Conservation (phyloP, 2,329 filamentous ascomycete genomes). For the Monilinia polystroma region DNA sequence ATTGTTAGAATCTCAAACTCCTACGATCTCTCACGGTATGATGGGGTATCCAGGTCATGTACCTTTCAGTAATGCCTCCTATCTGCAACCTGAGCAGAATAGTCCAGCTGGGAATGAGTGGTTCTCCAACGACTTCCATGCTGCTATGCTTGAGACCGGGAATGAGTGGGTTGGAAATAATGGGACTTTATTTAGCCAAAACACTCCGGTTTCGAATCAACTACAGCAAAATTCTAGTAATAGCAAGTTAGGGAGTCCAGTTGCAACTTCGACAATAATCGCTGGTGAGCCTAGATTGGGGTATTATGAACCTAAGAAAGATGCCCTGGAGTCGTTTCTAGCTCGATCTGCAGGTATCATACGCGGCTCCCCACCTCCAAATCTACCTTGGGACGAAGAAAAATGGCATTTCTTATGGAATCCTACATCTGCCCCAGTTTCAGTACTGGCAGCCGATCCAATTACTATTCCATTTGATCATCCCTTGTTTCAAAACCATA, state of each 20-base stretch:
- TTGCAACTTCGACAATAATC: not conserved
- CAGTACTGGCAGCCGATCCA: constrained; percentile 27
- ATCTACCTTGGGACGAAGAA: constrained; percentile 31
- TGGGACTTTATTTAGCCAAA: constrained; percentile 21
- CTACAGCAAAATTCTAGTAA: constrained; percentile 3
- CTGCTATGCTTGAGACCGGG: constrained; percentile 32
- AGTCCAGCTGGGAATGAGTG: constrained; percentile 25
- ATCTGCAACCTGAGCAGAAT: constrained; percentile 21
- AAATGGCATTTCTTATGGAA: constrained; percentile 35
- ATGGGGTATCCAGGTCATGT: not conserved
- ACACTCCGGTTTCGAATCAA: constrained; percentile 12
- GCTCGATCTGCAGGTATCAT: constrained; percentile 16
- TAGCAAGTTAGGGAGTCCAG: constrained; percentile 2
- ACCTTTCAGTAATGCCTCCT: not conserved
- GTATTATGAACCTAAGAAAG: constrained; percentile 3
- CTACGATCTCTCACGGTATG: not conserved
- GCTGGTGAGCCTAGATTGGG: not conserved
- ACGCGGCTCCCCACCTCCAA: constrained; percentile 28
- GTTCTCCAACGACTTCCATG: constrained; percentile 35
- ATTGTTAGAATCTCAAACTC: constrained; percentile 8
- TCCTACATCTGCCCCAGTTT: constrained; percentile 23
- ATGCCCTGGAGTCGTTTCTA: not conserved
- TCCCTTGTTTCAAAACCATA: constrained; percentile 28
- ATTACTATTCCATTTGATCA: constrained; percentile 28
- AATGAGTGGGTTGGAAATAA: constrained; percentile 27